These are phyloP conservation scores for Trichoderma semiorbis DNA, from an alignment of 2,329 filamentous ascomycete genomes.

Conservation along the genomic window DNA sequence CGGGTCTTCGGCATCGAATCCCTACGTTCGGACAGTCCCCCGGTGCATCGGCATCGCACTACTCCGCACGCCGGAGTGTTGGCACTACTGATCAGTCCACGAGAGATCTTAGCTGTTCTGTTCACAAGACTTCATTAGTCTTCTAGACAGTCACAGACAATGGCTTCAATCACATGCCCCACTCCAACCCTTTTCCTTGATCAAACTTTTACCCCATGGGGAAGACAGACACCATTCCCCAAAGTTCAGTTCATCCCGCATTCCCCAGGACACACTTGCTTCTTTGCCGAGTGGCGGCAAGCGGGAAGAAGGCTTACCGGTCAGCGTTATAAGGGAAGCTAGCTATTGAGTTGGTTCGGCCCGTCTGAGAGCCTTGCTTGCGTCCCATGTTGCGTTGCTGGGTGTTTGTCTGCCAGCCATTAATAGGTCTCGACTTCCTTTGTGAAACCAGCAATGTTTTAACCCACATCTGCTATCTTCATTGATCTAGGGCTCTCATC, in stretches of 20 bases:
- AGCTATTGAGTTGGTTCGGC: slow-evolving; percentile 1
- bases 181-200: neutral
- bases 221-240: neutral
- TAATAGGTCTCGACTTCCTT: neutral
- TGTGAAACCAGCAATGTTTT: neutral
- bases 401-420: neutral
- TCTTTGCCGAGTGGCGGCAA: neutral
- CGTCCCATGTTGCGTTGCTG: neutral
- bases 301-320: slow-evolving; percentile 1
- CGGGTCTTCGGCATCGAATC: neutral
- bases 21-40: neutral
- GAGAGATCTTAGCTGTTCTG: neutral
- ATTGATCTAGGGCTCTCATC: neutral
- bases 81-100: neutral
- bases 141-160: neutral
- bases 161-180: neutral
- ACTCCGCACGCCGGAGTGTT: neutral
- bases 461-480: neutral
- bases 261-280: neutral
- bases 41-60: neutral
- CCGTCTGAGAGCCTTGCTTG: neutral
- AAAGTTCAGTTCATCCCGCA: neutral
- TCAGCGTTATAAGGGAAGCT: neutral
- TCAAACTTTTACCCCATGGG: slow-evolving; percentile 7
- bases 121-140: neutral